Evolutionary conservation across 2,329 filamentous ascomycete genomes (phyloP).

Genomic region (Hypoxylon sp.): DNA sequence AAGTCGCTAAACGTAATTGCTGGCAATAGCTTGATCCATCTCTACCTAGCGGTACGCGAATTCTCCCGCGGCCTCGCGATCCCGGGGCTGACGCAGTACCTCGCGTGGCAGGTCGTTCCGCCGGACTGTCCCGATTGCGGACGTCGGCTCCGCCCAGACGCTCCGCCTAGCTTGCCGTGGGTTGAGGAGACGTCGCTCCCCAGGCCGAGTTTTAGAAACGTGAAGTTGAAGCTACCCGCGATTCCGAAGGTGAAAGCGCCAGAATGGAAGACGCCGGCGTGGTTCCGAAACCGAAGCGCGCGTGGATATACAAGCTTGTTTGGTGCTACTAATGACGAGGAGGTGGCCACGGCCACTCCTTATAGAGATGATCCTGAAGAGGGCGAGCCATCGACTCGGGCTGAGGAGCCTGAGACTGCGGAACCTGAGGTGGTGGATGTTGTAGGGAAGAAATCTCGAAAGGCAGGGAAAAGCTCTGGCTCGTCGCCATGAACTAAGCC

Average conservation of each 20-base stretch:
- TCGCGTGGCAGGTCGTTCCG: conserved; percentile 59
- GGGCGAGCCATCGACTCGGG: conserved; percentile 24
- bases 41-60: conserved; percentile 57
- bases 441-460: conserved; percentile 42
- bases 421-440: conserved; percentile 46
- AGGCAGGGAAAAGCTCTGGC: conserved; percentile 24
- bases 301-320: conserved; percentile 24
- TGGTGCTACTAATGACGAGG: conserved; percentile 37
- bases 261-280: conserved; percentile 37
- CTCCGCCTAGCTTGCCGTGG: conserved; percentile 46
- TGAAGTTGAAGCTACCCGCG: conserved; percentile 50
- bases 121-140: conserved; percentile 61
- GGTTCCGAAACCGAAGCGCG: conserved; percentile 26
- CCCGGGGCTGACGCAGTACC: conserved; percentile 57
- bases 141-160: conserved; percentile 56
- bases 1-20: not conserved
- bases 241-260: conserved; percentile 49
- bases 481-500: conserved; percentile 18
- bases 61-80: conserved; percentile 60
- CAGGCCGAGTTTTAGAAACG: conserved; percentile 23
- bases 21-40: conserved; percentile 56
- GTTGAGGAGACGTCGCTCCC: conserved; percentile 40
- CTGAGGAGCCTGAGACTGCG: conserved; percentile 31
- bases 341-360: conserved; percentile 18
- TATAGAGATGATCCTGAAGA: conserved; percentile 40